Percentiles rank a stretch among this genome's conserved stretches.
Evolutionary conservation across 2,329 filamentous ascomycete species (phyloP).

Genomic region (Mariannaea sp.): DNA sequence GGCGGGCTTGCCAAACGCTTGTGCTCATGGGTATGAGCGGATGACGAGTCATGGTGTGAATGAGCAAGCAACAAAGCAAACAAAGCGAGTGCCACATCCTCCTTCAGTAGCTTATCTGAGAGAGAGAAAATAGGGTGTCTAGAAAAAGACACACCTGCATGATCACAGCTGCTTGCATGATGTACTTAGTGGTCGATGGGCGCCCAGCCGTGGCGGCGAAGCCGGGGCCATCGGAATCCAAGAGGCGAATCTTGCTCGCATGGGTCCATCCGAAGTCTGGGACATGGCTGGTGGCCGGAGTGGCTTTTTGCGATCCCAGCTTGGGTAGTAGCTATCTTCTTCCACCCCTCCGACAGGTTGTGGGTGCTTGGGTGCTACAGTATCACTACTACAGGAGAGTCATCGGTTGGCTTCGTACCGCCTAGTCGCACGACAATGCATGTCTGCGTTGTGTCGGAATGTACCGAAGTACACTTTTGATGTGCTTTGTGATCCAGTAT

Average conservation of each 20-base stretch:
- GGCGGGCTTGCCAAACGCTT: constrained; percentile 6
- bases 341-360: no score
- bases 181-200: constrained; percentile 31
- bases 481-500: no score
- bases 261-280: constrained; percentile 21
- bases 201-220: constrained; percentile 30
- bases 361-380: no score
- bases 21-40: background rate
- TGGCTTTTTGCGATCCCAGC: constrained; percentile 23
- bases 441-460: constrained; percentile 18
- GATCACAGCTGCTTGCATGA: constrained; percentile 33
- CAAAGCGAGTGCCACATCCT: background rate
- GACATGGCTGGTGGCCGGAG: constrained; percentile 22
- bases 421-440: constrained; percentile 26
- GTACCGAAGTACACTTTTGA: no score
- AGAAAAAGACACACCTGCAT: constrained; percentile 35
- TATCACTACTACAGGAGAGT: no score
- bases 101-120: constrained; percentile 11
- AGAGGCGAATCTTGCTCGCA: constrained; percentile 35
- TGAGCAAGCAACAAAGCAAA: constrained; percentile 1
- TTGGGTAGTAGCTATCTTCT: no score
- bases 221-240: constrained; percentile 31
- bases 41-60: constrained; percentile 21
- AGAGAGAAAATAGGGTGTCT: no score
- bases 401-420: constrained; percentile 29